Base-by-base conservation (phyloP, 2,329 filamentous ascomycete species). In the Calonectria crousiana region DNA sequence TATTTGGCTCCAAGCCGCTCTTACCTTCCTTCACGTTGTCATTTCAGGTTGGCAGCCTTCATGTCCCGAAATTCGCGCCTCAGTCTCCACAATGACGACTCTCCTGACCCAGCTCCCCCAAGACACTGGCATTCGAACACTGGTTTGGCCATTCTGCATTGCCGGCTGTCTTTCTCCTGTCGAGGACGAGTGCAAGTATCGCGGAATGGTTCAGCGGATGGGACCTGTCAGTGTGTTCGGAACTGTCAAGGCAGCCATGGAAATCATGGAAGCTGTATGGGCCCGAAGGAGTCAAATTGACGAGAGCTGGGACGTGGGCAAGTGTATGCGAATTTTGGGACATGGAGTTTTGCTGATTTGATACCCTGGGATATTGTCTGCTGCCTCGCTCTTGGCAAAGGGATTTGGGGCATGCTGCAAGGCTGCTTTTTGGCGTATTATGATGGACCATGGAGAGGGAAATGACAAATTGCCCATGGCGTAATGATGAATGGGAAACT, bases 21-120 rank as follows among this genome's bases (percentile, higher is more conserved):
- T 89, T 2, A 84, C 86, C 10, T 90, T 90, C 72, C 84, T 90
- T 16, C 81, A 84, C 16, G 86, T 89, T 5, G 87, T 90, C 26
- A 83, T 89, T 4, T 86, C 84, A 1, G 89, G 89, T 4, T 90
- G 88, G 89, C 88, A 89, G 74, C 88, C 88, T 0, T 84, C 84
- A 0, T 85, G 83, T 60, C 79, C 82, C 0, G 87, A 89, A 66
- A 85, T 89, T 2, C 83, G 83, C 3, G 73, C 76, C 30, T 75
- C 81, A 28, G 80, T 87, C 76, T 52, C 78, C 74, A 81, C 76
- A 47, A 82, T 84, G 69, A 83, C 83, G 0, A 78, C 83, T 14
- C 78, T 87, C 65, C 78, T 89, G 10, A 74, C 78, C 18, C 76
- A 76, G 49, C 76, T 85, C 4, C 82, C 82, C 9, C 69, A 73